phyloP scores from a whole-genome alignment of 2,329 filamentous ascomycete genomes.

The Monilinia vaccinii-corymbosi region DNA sequence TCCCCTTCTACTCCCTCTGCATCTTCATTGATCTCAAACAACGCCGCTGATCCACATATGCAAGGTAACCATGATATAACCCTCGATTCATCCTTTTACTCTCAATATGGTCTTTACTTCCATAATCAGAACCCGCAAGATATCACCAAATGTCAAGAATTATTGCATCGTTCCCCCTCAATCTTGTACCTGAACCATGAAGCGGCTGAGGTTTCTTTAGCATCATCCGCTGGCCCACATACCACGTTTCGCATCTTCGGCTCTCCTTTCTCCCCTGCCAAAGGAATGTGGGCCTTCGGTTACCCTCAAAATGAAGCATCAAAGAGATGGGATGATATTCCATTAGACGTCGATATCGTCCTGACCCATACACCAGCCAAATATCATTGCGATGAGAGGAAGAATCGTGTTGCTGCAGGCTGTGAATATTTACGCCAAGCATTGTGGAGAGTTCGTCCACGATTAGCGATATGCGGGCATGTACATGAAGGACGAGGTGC shows the following conservation, averaged over 20 bases:
- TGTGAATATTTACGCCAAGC: slow-evolving; percentile 50
- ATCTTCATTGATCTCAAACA: too few species aligned
- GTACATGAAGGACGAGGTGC: slow-evolving; percentile 60
- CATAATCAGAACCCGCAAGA: slow-evolving; percentile 49
- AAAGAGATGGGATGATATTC: slow-evolving; percentile 51
- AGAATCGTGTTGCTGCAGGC: slow-evolving; percentile 37
- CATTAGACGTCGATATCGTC: slow-evolving; percentile 53
- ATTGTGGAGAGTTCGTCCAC: slow-evolving; percentile 52
- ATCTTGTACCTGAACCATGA: slow-evolving; percentile 59
- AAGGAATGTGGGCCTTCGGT: slow-evolving; percentile 57
- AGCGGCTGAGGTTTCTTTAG: slow-evolving; percentile 44
- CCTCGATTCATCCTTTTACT: slow-evolving; percentile 55
- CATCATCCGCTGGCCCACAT: slow-evolving; percentile 42
- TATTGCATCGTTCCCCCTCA: slow-evolving; percentile 36
- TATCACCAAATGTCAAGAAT: slow-evolving; percentile 40
- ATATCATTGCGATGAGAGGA: slow-evolving; percentile 46
- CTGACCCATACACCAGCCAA: slow-evolving; percentile 62
- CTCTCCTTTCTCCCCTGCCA: slow-evolving; percentile 54
- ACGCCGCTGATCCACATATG: too few species aligned
- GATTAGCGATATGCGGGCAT: slow-evolving; percentile 61
- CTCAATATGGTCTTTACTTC: slow-evolving; percentile 41
- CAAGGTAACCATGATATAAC: slow-evolving; percentile 69
- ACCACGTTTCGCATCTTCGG: slow-evolving; percentile 61
- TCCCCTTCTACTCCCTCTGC: too few species aligned
- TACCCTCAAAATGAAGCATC: slow-evolving; percentile 39